Percentiles rank a stretch among this genome's conserved stretches.
phyloP scores from a whole-genome alignment of 1,139 yeast genomes.

The Candida anutae region DNA sequence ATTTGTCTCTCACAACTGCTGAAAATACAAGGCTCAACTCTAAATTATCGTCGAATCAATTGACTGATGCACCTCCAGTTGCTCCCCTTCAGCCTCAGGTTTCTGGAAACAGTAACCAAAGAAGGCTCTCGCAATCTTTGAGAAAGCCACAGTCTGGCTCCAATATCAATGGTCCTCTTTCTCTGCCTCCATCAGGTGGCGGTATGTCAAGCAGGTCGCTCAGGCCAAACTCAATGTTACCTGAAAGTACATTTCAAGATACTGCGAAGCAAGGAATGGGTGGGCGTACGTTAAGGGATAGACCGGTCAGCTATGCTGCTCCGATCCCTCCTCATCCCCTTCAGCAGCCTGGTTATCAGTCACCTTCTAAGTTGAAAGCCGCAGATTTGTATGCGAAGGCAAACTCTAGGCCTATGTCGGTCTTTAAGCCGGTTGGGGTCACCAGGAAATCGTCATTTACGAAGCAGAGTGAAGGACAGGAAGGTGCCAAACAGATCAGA shows the following conservation, averaged over 20 bases:
- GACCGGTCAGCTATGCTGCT: constrained; percentile 27
- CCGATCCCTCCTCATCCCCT: constrained; percentile 40
- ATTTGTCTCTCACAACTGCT: constrained; percentile 63
- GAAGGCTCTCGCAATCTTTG: constrained; percentile 25
- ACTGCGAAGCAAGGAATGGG: constrained; percentile 4
- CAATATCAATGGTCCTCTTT: background rate
- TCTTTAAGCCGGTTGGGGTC: constrained; percentile 30
- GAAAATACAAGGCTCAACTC: constrained; percentile 72
- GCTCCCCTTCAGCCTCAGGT: constrained; percentile 3
- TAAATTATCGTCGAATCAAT: constrained; percentile 38
- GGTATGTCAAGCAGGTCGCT: constrained; percentile 17
- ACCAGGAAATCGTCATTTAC: constrained; percentile 46
- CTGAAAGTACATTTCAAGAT: constrained; percentile 3
- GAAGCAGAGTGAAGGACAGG: constrained; percentile 18
- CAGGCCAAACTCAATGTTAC: constrained; percentile 16
- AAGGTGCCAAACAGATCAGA: constrained; percentile 6
- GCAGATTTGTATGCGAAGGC: constrained; percentile 47
- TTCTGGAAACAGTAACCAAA: constrained; percentile 5
- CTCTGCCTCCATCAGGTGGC: background rate
- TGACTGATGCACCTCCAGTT: constrained; percentile 8
- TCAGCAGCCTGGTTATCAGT: constrained; percentile 30
- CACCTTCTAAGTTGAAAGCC: constrained; percentile 38
- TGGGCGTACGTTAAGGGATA: constrained; percentile 4
- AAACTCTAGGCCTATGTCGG: constrained; percentile 32
- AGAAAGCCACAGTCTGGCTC: constrained; percentile 17